These are phyloP conservation scores for Pleurotus sapidus DNA, from an alignment of 768 basidiomycete species.

Conservation along the genomic window DNA sequence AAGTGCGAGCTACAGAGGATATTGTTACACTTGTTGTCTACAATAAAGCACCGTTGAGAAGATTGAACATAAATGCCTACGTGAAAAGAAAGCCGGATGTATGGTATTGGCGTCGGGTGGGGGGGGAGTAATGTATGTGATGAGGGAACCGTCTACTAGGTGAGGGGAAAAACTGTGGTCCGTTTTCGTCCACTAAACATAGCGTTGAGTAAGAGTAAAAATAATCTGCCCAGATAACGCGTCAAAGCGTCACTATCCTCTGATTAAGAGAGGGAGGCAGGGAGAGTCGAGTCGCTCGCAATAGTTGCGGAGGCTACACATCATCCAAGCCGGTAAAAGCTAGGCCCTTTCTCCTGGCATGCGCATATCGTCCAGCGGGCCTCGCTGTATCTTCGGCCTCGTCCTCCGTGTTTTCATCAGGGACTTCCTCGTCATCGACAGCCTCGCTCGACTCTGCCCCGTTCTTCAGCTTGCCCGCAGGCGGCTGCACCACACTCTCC, in stretches of 20 bases:
- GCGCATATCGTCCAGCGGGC: constrained; percentile 71
- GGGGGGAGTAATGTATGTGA: not conserved
- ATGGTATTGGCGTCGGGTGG: constrained; percentile 5
- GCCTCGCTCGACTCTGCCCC: constrained; percentile 22
- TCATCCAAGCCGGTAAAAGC: constrained; percentile 40
- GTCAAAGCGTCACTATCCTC: too few species aligned
- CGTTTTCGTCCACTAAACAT: not conserved
- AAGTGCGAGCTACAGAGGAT: not conserved
- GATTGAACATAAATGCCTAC: not conserved
- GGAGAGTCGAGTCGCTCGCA: not conserved
- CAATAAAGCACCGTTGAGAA: not conserved
- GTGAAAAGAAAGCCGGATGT: not conserved
- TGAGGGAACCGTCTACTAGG: not conserved
- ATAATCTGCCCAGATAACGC: not conserved
- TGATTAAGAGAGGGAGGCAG: too few species aligned
- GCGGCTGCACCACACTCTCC: constrained; percentile 58
- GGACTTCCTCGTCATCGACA: constrained; percentile 49
- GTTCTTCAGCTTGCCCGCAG: constrained; percentile 36
- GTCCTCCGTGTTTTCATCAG: constrained; percentile 64
- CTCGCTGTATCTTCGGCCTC: constrained; percentile 66
- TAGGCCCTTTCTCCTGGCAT: constrained; percentile 45
- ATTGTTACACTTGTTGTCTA: constrained; percentile 4
- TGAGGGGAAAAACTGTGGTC: not conserved
- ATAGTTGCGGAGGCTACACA: constrained; percentile 12
- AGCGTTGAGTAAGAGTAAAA: not conserved